Evolutionary conservation across 768 basidiomycete genomes (phyloP).

Genomic region (Lactifluus subvellereus): DNA sequence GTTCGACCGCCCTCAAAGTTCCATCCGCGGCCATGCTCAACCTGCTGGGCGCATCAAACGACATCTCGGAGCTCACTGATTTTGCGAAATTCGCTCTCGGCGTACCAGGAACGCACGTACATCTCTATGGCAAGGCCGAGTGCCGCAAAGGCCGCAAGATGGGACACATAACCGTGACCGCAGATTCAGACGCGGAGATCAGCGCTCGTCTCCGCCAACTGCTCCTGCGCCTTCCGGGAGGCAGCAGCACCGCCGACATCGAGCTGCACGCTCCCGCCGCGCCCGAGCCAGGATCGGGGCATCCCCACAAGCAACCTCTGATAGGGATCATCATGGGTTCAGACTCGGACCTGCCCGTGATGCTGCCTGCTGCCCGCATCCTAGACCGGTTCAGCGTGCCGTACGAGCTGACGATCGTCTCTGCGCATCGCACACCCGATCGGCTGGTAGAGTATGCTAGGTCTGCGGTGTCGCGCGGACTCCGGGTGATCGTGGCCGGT

Average conservation of each 20-base stretch:
- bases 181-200: conserved; percentile 71
- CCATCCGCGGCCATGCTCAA: conserved; percentile 91
- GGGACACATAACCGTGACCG: conserved; percentile 94
- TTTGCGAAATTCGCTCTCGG: conserved; percentile 56
- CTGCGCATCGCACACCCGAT: conserved; percentile 92
- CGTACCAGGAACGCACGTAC: conserved; percentile 71
- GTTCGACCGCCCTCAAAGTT: conserved; percentile 82
- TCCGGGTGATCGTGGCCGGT: conserved; percentile 82
- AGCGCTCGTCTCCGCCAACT: conserved; percentile 65
- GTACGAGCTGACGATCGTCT: conserved; percentile 93
- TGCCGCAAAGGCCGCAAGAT: conserved; percentile 91
- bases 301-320: conserved; percentile 64
- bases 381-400: conserved; percentile 79
- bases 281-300: conserved; percentile 41
- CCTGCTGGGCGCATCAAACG: conserved; percentile 76
- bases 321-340: conserved; percentile 98
- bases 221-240: conserved; percentile 55
- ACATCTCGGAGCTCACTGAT: conserved; percentile 51
- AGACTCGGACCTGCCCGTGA: conserved; percentile 92
- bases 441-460: conserved; percentile 78
- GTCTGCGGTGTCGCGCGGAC: conserved; percentile 58
- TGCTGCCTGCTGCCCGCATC: conserved; percentile 83
- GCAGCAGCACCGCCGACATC: conserved; percentile 40
- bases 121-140: conserved; percentile 93
- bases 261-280: conserved; percentile 47